Evolutionary conservation across 116 monocot species (phyloP).

Genomic region (Zostera marina): DNA sequence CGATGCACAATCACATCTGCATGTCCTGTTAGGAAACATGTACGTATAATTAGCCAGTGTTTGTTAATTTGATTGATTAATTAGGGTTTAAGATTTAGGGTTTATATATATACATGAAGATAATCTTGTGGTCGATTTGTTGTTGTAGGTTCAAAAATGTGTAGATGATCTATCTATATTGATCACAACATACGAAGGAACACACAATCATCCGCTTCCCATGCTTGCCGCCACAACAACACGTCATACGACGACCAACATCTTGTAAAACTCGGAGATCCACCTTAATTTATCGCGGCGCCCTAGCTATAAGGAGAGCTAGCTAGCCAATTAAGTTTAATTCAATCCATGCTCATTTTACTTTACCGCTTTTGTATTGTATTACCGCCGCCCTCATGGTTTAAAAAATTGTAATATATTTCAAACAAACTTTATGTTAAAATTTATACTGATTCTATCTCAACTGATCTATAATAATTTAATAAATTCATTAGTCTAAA

Average conservation of each 20-base stretch:
- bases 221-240: conserved; percentile 54
- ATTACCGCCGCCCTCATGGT: no score
- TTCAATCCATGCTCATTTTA: no score
- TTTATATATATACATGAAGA: neutral
- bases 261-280: no score
- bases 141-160: conserved; percentile 50
- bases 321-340: no score
- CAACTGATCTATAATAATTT: no score
- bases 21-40: conserved; percentile 76
- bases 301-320: no score
- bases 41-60: conserved; percentile 7
- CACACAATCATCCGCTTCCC: conserved; percentile 65
- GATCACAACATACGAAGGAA: conserved; percentile 72
- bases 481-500: no score
- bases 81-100: neutral
- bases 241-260: neutral
- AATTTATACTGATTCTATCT: no score
- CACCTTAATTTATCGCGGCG: no score
- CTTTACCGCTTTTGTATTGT: no score
- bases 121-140: neutral
- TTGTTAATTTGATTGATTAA: neutral
- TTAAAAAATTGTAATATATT: no score
- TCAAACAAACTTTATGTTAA: no score
- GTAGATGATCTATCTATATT: conserved; percentile 53
- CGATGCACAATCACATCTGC: conserved; percentile 76